phyloP scores from a whole-genome alignment of 2,329 filamentous ascomycete species.

The Reticulascus tulasneorum region DNA sequence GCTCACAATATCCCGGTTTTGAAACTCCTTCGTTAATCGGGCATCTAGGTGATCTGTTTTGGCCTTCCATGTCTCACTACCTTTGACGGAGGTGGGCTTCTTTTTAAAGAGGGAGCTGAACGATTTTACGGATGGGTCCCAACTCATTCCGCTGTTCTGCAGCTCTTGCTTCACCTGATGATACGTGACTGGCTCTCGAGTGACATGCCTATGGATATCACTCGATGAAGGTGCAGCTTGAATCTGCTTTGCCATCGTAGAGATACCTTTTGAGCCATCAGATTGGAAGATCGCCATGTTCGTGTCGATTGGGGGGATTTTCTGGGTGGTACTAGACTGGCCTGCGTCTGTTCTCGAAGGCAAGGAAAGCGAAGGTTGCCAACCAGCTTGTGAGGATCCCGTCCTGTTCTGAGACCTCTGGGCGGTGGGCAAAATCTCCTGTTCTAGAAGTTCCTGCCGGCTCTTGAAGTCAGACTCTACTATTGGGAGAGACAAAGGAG shows the following conservation, averaged over 20 bases:
- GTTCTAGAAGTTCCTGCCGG: not conserved
- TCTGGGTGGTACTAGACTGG: too few species aligned
- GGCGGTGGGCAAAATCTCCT: not conserved
- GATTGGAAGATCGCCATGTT: too few species aligned
- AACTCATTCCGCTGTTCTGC: not conserved
- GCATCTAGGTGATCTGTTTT: not conserved
- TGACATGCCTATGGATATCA: too few species aligned
- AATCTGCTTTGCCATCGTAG: too few species aligned
- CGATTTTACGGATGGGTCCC: not conserved
- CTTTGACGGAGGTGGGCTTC: not conserved
- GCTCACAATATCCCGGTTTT: constrained; percentile 2
- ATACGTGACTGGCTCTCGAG: not conserved
- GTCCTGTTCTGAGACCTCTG: not conserved
- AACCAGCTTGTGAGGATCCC: too few species aligned
- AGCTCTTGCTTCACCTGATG: not conserved
- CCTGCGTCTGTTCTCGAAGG: too few species aligned
- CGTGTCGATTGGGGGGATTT: too few species aligned
- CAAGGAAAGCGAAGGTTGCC: too few species aligned
- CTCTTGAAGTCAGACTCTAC: not conserved
- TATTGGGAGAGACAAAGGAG: not conserved
- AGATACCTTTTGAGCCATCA: too few species aligned
- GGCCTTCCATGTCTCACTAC: not conserved
- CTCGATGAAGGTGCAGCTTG: too few species aligned
- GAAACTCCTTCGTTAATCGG: not conserved
- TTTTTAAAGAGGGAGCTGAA: not conserved